These are phyloP conservation scores for Echinochloa phyllopogon DNA, from an alignment of 176 grass and related monocot species.

Conservation along the genomic window DNA sequence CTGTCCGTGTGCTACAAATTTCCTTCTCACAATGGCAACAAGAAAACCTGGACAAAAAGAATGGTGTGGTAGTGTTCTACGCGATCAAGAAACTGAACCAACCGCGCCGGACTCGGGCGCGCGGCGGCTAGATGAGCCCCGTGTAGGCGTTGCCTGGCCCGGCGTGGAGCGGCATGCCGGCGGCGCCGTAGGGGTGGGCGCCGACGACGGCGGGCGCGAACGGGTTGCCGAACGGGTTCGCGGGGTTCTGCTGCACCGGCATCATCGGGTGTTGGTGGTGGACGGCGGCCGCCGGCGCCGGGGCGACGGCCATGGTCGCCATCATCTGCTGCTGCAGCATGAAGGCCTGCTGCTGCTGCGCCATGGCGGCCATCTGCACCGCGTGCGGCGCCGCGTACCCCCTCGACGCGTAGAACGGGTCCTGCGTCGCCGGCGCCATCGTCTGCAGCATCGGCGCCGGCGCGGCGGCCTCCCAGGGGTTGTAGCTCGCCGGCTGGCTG, in stretches of 20 bases:
- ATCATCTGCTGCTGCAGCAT: slow-evolving; percentile 93
- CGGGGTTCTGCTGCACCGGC: slow-evolving; percentile 41
- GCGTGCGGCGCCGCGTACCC: slow-evolving; percentile 62
- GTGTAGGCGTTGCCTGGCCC: slow-evolving; percentile 60
- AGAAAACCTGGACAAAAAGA: slow-evolving; percentile 31
- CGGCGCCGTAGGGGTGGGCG: slow-evolving; percentile 54
- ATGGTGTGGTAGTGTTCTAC: neutral
- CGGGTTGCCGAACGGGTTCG: slow-evolving; percentile 84
- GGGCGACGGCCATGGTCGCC: slow-evolving; percentile 53
- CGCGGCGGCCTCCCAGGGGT: slow-evolving; percentile 80
- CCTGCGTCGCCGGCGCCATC: slow-evolving; percentile 49
- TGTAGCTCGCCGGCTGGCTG: slow-evolving; percentile 86
- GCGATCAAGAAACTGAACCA: neutral
- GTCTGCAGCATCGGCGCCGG: slow-evolving; percentile 53
- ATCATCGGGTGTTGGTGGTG: slow-evolving; percentile 39
- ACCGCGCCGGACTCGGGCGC: too few relatives aligned
- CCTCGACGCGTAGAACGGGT: slow-evolving; percentile 82
- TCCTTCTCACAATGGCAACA: slow-evolving; percentile 9
- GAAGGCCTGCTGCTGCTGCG: slow-evolving; percentile 95
- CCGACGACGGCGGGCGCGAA: slow-evolving; percentile 37
- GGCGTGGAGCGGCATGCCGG: slow-evolving; percentile 69
- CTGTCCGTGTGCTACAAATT: neutral
- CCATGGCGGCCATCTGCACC: slow-evolving; percentile 84
- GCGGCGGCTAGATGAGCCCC: slow-evolving; percentile 60
- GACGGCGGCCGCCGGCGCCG: neutral